Percentiles rank a stretch among this genome's conserved stretches.
Evolutionary conservation across 2,329 filamentous ascomycete species (phyloP).

Genomic region (Cephalotrichum gorgonifer): DNA sequence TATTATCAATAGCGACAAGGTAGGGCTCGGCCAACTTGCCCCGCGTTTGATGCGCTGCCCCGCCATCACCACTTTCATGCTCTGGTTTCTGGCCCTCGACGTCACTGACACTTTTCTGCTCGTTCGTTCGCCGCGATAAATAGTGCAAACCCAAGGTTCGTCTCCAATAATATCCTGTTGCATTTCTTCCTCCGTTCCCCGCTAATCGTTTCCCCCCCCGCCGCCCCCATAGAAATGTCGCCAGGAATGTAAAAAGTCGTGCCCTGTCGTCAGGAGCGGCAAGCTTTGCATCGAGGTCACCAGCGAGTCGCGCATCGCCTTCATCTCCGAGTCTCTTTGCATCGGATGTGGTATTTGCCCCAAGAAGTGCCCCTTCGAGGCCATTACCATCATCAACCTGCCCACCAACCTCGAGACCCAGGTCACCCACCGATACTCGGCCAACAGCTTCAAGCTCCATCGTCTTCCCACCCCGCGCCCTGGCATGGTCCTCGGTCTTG

Average conservation of each 20-base stretch:
- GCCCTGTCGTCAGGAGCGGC: slow-evolving; percentile 91
- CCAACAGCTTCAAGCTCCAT: slow-evolving; percentile 99
- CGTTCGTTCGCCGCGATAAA: slow-evolving; percentile 14
- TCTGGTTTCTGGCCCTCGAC: not conserved
- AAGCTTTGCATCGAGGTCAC: slow-evolving; percentile 96
- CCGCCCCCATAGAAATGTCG: slow-evolving; percentile 69
- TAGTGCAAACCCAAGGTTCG: slow-evolving; percentile 81
- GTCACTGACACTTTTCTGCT: slow-evolving; percentile 19
- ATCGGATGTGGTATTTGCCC: slow-evolving; percentile 99
- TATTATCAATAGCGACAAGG: slow-evolving; percentile 98
- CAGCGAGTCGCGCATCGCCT: slow-evolving; percentile 83
- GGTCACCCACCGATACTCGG: slow-evolving; percentile 96
- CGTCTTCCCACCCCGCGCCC: slow-evolving; percentile 91
- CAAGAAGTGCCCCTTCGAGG: slow-evolving; percentile 97
- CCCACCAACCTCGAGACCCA: slow-evolving; percentile 98
- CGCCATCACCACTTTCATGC: slow-evolving; percentile 1
- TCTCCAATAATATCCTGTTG: not conserved
- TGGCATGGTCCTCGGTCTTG: slow-evolving; percentile 88
- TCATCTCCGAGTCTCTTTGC: slow-evolving; percentile 92
- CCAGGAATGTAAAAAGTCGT: slow-evolving; percentile 98
- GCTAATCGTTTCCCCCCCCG: not conserved
- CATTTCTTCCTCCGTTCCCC: not conserved
- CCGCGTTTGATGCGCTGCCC: slow-evolving; percentile 5
- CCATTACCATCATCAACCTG: slow-evolving; percentile 99
- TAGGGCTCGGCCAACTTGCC: slow-evolving; percentile 20